phyloP scores from a whole-genome alignment of 2,329 filamentous ascomycete species.

The Fusarium chlamydosporum region DNA sequence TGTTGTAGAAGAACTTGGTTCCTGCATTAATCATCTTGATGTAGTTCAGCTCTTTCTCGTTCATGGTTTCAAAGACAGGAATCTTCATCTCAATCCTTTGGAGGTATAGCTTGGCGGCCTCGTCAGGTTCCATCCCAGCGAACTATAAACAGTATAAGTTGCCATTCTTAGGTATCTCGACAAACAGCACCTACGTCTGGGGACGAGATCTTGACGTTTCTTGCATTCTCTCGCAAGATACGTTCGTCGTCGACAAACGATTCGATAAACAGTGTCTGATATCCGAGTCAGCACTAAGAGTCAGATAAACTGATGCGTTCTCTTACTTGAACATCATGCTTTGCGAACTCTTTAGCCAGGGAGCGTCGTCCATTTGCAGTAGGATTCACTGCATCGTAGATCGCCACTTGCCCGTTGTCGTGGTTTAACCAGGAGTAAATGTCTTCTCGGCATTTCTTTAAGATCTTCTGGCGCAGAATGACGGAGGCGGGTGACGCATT shows the following conservation, averaged over 20 bases:
- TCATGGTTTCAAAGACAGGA: slow-evolving; percentile 96
- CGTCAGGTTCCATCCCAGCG: slow-evolving; percentile 89
- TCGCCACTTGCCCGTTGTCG: slow-evolving; percentile 97
- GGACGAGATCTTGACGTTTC: slow-evolving; percentile 97
- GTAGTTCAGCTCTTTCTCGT: slow-evolving; percentile 93
- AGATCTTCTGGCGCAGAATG: slow-evolving; percentile 94
- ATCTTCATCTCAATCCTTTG: slow-evolving; percentile 92
- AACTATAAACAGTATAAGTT: slow-evolving; percentile 68
- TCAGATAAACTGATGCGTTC: no score
- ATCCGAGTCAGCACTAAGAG: slow-evolving; percentile 6
- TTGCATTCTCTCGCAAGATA: slow-evolving; percentile 96
- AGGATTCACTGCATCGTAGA: slow-evolving; percentile 98
- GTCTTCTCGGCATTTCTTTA: slow-evolving; percentile 97
- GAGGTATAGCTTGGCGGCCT: slow-evolving; percentile 93
- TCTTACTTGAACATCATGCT: slow-evolving; percentile 89
- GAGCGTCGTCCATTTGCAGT: slow-evolving; percentile 84
- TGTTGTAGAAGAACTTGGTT: slow-evolving; percentile 93
- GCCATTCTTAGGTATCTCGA: background rate
- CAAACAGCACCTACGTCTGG: slow-evolving; percentile 78
- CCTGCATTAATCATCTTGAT: slow-evolving; percentile 99
- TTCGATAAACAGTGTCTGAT: slow-evolving; percentile 93
- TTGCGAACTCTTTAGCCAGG: slow-evolving; percentile 95
- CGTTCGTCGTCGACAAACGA: slow-evolving; percentile 93
- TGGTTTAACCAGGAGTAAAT: slow-evolving; percentile 97
- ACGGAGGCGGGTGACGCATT: slow-evolving; percentile 93